A percentile compares a stretch with the other conserved stretches of the same genome.
These are phyloP conservation scores for Salix udensis DNA, from an alignment of 345 rosid species.

Conservation along the genomic window DNA sequence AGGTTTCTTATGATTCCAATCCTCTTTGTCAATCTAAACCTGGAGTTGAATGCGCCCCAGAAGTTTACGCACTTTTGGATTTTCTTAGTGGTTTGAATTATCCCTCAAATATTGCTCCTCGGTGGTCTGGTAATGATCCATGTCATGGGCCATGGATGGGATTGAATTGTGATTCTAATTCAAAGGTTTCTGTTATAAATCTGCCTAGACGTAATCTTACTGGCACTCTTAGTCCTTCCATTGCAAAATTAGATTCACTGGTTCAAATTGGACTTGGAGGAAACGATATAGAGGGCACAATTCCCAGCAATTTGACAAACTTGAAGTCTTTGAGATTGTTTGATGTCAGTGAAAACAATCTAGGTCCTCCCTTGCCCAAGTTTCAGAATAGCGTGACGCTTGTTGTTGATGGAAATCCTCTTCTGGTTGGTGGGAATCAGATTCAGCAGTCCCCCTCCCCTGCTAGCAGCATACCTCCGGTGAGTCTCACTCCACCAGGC, in stretches of 20 bases:
- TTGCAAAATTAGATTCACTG: slow-evolving; percentile 40
- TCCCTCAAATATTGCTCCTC: slow-evolving; percentile 35
- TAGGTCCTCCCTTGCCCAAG: slow-evolving; percentile 44
- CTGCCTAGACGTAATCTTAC: slow-evolving; percentile 41
- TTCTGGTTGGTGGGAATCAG: slow-evolving; percentile 23
- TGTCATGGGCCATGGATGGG: slow-evolving; percentile 44
- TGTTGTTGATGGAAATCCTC: slow-evolving; percentile 40
- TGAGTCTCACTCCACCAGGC: slow-evolving; percentile 14
- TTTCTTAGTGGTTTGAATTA: slow-evolving; percentile 35
- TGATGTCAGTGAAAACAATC: slow-evolving; percentile 40
- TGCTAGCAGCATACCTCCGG: slow-evolving; percentile 18
- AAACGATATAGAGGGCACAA: slow-evolving; percentile 33
- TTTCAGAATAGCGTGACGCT: slow-evolving; percentile 36
- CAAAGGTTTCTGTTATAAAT: slow-evolving; percentile 34
- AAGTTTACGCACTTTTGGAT: slow-evolving; percentile 36
- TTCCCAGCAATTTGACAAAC: slow-evolving; percentile 38
- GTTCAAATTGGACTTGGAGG: slow-evolving; percentile 36
- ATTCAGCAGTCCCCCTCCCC: slow-evolving; percentile 15
- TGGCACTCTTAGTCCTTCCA: slow-evolving; percentile 41
- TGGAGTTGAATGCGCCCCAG: slow-evolving; percentile 43
- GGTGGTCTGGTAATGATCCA: slow-evolving; percentile 52
- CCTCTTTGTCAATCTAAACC: slow-evolving; percentile 38
- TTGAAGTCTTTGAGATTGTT: slow-evolving; percentile 38
- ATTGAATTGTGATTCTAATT: slow-evolving; percentile 34
- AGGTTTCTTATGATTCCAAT: slow-evolving; percentile 39